Evolutionary conservation across 768 basidiomycete genomes (phyloP).

Genomic region (Naganishia kalamii): DNA sequence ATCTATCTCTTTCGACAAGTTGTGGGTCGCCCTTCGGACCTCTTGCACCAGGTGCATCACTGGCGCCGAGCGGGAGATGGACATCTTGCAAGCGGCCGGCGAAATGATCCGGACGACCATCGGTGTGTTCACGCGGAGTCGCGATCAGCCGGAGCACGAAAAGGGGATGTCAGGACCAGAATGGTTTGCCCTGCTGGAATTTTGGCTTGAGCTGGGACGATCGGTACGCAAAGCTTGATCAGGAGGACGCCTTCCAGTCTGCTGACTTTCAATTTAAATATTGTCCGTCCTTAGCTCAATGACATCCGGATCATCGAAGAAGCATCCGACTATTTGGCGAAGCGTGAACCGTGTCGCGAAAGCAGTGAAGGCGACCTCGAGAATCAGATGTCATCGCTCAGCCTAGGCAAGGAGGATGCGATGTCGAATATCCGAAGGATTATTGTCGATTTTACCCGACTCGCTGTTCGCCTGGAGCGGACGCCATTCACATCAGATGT

Average conservation of each 20-base stretch:
- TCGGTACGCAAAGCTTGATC: constrained; percentile 23
- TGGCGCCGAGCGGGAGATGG: not conserved
- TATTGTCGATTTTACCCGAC: not conserved
- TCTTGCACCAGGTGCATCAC: not conserved
- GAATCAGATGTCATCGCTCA: constrained; percentile 6
- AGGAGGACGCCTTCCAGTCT: not conserved
- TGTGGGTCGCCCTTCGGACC: not conserved
- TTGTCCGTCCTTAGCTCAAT: not conserved
- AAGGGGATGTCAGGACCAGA: constrained; percentile 23
- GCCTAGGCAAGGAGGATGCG: not conserved
- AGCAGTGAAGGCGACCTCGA: not conserved
- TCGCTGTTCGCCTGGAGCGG: not conserved
- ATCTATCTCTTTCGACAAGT: not conserved
- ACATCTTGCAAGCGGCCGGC: not conserved
- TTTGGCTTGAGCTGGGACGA: constrained; percentile 37
- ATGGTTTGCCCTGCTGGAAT: constrained; percentile 34
- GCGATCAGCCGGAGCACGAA: not conserved
- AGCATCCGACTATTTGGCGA: constrained; percentile 21
- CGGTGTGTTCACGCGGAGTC: not conserved
- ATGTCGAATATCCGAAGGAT: not conserved
- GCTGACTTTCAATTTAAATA: not conserved
- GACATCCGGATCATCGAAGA: constrained; percentile 29
- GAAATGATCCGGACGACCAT: not conserved
- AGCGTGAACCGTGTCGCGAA: constrained; percentile 9
- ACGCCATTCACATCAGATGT: not conserved